Percentiles rank a stretch among this genome's conserved stretches.
Evolutionary conservation across 192 early-diverging fungal species (phyloP).

Genomic region (Podila minutissima): DNA sequence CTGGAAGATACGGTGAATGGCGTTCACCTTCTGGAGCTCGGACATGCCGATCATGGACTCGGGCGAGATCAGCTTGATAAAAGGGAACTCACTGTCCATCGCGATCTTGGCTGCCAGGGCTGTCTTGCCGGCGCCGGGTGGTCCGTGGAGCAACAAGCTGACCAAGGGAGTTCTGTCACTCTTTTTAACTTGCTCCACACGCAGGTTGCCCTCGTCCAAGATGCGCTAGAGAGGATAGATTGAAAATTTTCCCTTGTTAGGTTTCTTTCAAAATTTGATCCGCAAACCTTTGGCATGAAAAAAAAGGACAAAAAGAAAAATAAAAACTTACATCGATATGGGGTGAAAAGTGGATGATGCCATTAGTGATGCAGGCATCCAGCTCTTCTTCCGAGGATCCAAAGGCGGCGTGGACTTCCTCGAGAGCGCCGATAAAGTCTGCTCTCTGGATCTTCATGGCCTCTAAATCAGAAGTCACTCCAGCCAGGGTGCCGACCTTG

Average conservation of each 20-base stretch:
- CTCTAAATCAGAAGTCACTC: constrained; percentile 85
- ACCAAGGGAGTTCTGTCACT: constrained; percentile 89
- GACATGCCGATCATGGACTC: constrained; percentile 94
- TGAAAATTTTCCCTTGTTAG: not conserved
- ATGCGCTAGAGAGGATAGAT: constrained; percentile 63
- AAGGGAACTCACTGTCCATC: constrained; percentile 90
- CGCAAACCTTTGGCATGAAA: too few relatives aligned
- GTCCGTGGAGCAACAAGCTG: constrained; percentile 87
- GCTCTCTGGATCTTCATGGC: constrained; percentile 86
- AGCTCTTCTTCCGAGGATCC: constrained; percentile 94
- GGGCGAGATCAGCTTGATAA: constrained; percentile 97
- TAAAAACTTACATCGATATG: constrained; percentile 45
- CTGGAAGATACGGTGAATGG: constrained; percentile 94
- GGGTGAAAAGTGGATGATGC: constrained; percentile 81
- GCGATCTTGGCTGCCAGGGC: constrained; percentile 97
- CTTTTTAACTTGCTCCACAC: constrained; percentile 79
- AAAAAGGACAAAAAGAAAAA: too few relatives aligned
- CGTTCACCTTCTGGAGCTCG: constrained; percentile 83
- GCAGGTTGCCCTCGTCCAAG: constrained; percentile 65
- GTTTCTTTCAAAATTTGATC: too few relatives aligned
- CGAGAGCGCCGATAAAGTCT: constrained; percentile 90
- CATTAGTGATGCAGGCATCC: constrained; percentile 83
- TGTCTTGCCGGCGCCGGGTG: constrained; percentile 91
- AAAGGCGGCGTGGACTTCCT: constrained; percentile 95
- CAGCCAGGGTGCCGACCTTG: constrained; percentile 88